Conservation (phyloP, 768 basidiomycete genomes). For the Peribolospora kevripleyi region DNA sequence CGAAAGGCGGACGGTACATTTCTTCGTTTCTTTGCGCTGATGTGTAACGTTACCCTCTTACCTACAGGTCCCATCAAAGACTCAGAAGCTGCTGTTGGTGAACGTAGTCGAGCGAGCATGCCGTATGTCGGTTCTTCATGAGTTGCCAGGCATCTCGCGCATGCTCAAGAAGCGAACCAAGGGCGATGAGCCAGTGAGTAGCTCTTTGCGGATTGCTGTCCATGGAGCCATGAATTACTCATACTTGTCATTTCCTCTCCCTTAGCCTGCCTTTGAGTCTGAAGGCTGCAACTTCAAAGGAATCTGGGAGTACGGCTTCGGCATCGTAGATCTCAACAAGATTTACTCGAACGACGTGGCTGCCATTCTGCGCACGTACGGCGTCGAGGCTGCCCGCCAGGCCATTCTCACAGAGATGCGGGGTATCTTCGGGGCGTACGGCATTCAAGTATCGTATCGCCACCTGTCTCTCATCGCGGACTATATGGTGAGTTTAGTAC, state of each 20-base stretch:
- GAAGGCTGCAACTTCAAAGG: slow-evolving; percentile 86
- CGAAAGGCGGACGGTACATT: background rate
- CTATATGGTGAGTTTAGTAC: slow-evolving; percentile 57
- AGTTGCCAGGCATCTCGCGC: slow-evolving; percentile 66
- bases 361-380: slow-evolving; percentile 70
- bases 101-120: slow-evolving; percentile 79
- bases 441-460: slow-evolving; percentile 76
- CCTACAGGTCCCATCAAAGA: slow-evolving; percentile 54
- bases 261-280: slow-evolving; percentile 37
- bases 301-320: slow-evolving; percentile 41
- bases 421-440: slow-evolving; percentile 79
- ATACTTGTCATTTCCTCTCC: background rate
- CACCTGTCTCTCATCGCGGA: slow-evolving; percentile 94
- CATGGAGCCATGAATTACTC: background rate
- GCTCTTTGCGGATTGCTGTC: background rate
- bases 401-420: slow-evolving; percentile 77
- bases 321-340: slow-evolving; percentile 43
- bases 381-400: slow-evolving; percentile 85
- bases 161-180: slow-evolving; percentile 34
- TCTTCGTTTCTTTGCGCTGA: background rate
- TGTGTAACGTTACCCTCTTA: background rate
- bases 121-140: slow-evolving; percentile 57
- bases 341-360: slow-evolving; percentile 91
- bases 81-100: slow-evolving; percentile 80
- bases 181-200: slow-evolving; percentile 21